phyloP scores from a whole-genome alignment of 495 filamentous ascomycete genomes.

The Aspergillus nidulans region DNA sequence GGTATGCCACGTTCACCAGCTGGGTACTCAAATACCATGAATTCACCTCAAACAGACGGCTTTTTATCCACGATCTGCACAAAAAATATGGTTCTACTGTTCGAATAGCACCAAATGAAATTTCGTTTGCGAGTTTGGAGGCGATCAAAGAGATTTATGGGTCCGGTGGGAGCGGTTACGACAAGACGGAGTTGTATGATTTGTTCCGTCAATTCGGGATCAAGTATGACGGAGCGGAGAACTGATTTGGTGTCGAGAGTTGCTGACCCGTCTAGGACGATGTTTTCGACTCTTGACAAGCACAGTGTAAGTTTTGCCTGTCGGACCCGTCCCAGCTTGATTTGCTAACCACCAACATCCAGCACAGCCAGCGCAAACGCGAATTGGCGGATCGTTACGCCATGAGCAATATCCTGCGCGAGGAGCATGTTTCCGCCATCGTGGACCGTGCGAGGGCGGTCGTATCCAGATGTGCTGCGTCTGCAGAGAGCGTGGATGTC shows the following conservation, averaged over 20 bases:
- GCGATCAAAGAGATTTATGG: constrained; percentile 65
- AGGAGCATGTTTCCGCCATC: constrained; percentile 49
- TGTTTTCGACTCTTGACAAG: constrained; percentile 58
- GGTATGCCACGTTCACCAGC: constrained; percentile 48
- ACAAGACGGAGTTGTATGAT: constrained; percentile 65
- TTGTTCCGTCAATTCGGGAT: constrained; percentile 55
- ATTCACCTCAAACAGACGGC: constrained; percentile 48
- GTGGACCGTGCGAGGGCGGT: constrained; percentile 50
- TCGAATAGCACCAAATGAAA: constrained; percentile 55
- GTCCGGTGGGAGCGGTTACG: constrained; percentile 60
- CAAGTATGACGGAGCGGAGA: constrained; percentile 28
- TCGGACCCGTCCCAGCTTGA: not conserved
- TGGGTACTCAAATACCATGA: constrained; percentile 54
- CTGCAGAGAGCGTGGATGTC: constrained; percentile 46
- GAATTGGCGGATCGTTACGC: constrained; percentile 61
- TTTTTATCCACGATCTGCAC: constrained; percentile 53
- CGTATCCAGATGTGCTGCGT: constrained; percentile 42
- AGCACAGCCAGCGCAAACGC: constrained; percentile 58
- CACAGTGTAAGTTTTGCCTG: constrained; percentile 36
- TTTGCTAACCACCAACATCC: not conserved
- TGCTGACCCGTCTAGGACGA: constrained; percentile 38
- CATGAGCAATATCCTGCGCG: constrained; percentile 58
- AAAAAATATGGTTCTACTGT: constrained; percentile 52
- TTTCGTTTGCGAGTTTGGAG: constrained; percentile 53
- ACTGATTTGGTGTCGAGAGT: not conserved